Conservation (phyloP, 2,329 filamentous ascomycete genomes). For the Colletotrichum tropicicola region DNA sequence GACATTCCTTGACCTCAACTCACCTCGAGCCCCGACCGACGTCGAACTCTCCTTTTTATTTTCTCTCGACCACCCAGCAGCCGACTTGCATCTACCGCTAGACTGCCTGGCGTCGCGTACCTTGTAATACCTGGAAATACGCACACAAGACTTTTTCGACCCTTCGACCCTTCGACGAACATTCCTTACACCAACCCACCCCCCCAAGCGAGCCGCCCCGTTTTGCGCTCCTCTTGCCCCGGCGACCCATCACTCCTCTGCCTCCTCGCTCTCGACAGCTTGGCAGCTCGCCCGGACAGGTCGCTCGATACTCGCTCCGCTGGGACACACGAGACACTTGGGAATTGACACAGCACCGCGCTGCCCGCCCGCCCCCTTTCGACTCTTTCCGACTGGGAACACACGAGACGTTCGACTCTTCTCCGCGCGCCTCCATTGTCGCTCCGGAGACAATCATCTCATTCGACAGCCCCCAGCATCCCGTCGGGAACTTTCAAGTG, state of each 20-base stretch:
- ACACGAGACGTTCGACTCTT: constrained; percentile 18
- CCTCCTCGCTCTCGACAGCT: constrained; percentile 2
- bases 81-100: constrained; percentile 3
- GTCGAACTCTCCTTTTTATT: constrained; percentile 29
- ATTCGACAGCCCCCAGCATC: constrained; percentile 6
- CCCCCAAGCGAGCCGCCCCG: constrained; percentile 4
- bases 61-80: constrained; percentile 22
- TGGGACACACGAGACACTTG: background rate
- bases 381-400: constrained; percentile 12
- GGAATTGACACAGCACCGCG: constrained; percentile 10
- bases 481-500: constrained; percentile 7
- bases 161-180: constrained; percentile 25
- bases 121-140: constrained; percentile 32
- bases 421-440: constrained; percentile 7
- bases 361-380: background rate
- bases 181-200: constrained; percentile 20
- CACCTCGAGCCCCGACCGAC: constrained; percentile 21
- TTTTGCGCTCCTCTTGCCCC: constrained; percentile 17
- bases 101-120: constrained; percentile 27
- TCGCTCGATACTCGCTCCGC: background rate
- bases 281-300: background rate
- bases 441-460: constrained; percentile 16
- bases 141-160: constrained; percentile 20
- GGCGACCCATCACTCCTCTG: constrained; percentile 9
- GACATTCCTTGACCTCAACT: constrained; percentile 33